Evolutionary conservation across 2,329 filamentous ascomycete genomes (phyloP).

Genomic region (Trichoderma harzianum): DNA sequence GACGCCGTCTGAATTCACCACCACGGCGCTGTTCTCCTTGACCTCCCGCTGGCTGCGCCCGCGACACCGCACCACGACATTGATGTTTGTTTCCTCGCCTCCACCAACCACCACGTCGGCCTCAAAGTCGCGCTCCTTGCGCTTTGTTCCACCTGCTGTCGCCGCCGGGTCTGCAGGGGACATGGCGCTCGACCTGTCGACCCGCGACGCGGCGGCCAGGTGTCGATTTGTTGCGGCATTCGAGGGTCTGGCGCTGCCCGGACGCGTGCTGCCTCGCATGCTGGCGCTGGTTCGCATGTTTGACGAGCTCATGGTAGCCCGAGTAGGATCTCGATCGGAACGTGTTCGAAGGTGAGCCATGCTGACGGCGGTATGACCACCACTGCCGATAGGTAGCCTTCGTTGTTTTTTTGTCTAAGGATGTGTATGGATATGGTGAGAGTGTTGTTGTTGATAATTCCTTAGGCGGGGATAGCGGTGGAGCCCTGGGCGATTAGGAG

Average conservation of each 20-base stretch:
- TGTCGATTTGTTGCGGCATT: slow-evolving; percentile 24
- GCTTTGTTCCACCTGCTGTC: slow-evolving; percentile 63
- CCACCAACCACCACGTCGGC: slow-evolving; percentile 44
- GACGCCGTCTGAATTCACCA: slow-evolving; percentile 82
- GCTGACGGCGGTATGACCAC: slow-evolving; percentile 5
- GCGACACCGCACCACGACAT: slow-evolving; percentile 91
- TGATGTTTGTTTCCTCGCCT: slow-evolving; percentile 89
- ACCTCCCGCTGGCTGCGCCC: slow-evolving; percentile 92
- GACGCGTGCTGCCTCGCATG: slow-evolving; percentile 27
- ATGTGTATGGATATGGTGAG: neutral
- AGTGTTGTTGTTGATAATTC: slow-evolving; percentile 16
- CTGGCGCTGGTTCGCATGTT: slow-evolving; percentile 25
- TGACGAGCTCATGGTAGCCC: slow-evolving; percentile 34
- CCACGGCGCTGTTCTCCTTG: slow-evolving; percentile 89
- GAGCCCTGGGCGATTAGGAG: neutral
- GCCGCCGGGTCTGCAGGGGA: slow-evolving; percentile 72
- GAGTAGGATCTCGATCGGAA: slow-evolving; percentile 38
- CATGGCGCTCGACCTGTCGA: slow-evolving; percentile 42
- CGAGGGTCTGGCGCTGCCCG: slow-evolving; percentile 24
- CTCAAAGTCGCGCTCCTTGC: slow-evolving; percentile 85
- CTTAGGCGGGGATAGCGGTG: slow-evolving; percentile 8
- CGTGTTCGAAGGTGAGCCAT: slow-evolving; percentile 37
- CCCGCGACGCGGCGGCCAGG: slow-evolving; percentile 24
- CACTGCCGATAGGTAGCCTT: neutral
- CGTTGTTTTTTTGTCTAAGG: neutral